Evolutionary conservation across 768 basidiomycete species (phyloP).

Genomic region (Chalciporus pseudorubinellus): DNA sequence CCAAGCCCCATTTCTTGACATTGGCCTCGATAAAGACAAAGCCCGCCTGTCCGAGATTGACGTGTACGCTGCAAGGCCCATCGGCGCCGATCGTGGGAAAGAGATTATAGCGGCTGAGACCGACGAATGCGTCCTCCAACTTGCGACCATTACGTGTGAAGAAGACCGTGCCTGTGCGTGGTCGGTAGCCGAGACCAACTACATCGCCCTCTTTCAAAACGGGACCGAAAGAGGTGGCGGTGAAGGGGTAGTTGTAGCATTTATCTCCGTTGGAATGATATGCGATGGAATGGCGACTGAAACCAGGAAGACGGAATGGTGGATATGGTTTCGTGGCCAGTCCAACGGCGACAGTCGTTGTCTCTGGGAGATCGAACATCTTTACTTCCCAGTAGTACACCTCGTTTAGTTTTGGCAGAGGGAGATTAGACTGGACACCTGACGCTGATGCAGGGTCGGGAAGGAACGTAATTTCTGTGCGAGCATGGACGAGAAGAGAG

Average conservation of each 20-base stretch:
- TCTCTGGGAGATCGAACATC: conserved; percentile 92
- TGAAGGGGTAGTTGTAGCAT: conserved; percentile 96
- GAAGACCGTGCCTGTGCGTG: conserved; percentile 96
- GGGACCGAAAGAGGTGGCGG: conserved; percentile 78
- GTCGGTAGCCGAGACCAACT: conserved; percentile 92
- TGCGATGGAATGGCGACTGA: conserved; percentile 83
- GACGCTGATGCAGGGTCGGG: conserved; percentile 94
- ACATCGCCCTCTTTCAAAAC: conserved; percentile 91
- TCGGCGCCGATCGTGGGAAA: conserved; percentile 98
- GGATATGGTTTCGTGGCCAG: conserved; percentile 97
- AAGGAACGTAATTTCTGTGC: conserved; percentile 97
- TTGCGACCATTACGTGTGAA: conserved; percentile 98
- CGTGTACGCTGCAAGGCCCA: conserved; percentile 93
- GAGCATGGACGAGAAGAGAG: conserved; percentile 88
- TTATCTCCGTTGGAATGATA: conserved; percentile 98
- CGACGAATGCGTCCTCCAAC: conserved; percentile 93
- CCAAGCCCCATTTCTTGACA: conserved; percentile 99
- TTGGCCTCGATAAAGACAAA: conserved; percentile 99
- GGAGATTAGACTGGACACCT: conserved; percentile 94
- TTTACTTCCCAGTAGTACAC: conserved; percentile 99
- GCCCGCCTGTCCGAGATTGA: conserved; percentile 96
- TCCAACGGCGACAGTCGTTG: conserved; percentile 88
- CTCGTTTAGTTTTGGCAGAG: conserved; percentile 95
- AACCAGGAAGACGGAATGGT: conserved; percentile 86
- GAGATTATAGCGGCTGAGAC: conserved; percentile 85